Percentiles rank a stretch among this genome's conserved stretches.
Conservation (phyloP, 164 flowering plant genomes). For the Aristolochia fimbriata region DNA sequence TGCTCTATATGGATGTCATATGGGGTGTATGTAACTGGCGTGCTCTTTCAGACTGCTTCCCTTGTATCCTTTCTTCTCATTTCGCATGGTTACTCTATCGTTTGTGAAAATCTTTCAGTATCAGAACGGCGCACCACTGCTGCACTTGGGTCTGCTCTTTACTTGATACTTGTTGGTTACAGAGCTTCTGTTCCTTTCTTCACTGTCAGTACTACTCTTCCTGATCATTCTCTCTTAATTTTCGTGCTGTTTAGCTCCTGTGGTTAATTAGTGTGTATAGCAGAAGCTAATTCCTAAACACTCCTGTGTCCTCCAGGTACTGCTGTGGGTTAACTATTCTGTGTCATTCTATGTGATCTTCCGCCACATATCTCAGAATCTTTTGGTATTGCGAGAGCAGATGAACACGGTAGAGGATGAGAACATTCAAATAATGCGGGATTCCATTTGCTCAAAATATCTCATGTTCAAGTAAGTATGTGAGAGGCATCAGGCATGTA, state of each 20-base stretch:
- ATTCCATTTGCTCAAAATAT: conserved; percentile 64
- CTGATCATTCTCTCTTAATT: background rate
- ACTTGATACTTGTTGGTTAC: conserved; percentile 79
- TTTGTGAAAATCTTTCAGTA: conserved; percentile 70
- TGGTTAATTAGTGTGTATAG: background rate
- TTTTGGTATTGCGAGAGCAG: conserved; percentile 52
- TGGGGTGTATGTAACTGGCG: conserved; percentile 80
- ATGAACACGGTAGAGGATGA: conserved; percentile 57
- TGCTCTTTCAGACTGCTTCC: conserved; percentile 78
- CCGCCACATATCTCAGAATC: conserved; percentile 59
- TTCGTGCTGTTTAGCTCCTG: background rate
- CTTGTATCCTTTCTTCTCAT: conserved; percentile 76
- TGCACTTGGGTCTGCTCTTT: conserved; percentile 67
- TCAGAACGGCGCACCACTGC: conserved; percentile 65
- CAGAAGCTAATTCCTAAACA: conserved; percentile 9
- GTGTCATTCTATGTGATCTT: conserved; percentile 70
- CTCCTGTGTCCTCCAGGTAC: conserved; percentile 36
- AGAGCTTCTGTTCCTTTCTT: conserved; percentile 85
- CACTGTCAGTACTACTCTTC: conserved; percentile 25
- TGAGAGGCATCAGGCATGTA: background rate
- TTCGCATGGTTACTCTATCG: conserved; percentile 86
- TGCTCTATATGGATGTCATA: conserved; percentile 97
- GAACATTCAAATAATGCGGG: conserved; percentile 53
- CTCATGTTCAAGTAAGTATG: conserved; percentile 74
- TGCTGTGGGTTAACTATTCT: conserved; percentile 63